A percentile compares a stretch with the other conserved stretches of the same genome.
Evolutionary conservation across 768 basidiomycete species (phyloP).

Genomic region (Rhizopogon vinicolor): DNA sequence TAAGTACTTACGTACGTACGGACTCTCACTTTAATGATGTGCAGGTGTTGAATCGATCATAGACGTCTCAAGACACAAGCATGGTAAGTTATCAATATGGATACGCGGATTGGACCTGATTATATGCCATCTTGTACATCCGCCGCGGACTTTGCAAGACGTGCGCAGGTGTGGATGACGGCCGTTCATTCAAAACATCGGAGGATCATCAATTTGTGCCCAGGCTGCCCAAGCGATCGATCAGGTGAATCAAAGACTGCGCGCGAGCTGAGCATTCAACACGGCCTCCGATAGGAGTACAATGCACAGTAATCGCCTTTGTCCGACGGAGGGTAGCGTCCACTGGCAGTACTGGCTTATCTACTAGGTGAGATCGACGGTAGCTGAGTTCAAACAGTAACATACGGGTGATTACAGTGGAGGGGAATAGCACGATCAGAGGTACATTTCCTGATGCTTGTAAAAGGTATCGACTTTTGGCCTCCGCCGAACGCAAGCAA

Average conservation of each 20-base stretch:
- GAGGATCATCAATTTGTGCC: background rate
- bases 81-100: background rate
- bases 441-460: no score
- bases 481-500: background rate
- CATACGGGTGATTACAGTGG: background rate
- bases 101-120: background rate
- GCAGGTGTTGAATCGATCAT: background rate
- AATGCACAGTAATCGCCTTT: background rate
- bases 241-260: background rate
- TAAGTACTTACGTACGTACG: background rate
- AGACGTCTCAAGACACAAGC: background rate
- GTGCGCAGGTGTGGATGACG: background rate
- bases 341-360: background rate
- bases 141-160: background rate
- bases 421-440: background rate
- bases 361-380: no score
- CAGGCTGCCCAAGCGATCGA: background rate
- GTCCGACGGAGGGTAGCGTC: background rate
- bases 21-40: background rate
- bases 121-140: background rate
- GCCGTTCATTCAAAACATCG: background rate
- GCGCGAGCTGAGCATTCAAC: background rate
- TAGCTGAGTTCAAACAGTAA: background rate
- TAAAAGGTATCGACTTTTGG: no score
- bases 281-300: background rate